phyloP scores from a whole-genome alignment of 2,329 filamentous ascomycete genomes.

The Microdochium nivale region DNA sequence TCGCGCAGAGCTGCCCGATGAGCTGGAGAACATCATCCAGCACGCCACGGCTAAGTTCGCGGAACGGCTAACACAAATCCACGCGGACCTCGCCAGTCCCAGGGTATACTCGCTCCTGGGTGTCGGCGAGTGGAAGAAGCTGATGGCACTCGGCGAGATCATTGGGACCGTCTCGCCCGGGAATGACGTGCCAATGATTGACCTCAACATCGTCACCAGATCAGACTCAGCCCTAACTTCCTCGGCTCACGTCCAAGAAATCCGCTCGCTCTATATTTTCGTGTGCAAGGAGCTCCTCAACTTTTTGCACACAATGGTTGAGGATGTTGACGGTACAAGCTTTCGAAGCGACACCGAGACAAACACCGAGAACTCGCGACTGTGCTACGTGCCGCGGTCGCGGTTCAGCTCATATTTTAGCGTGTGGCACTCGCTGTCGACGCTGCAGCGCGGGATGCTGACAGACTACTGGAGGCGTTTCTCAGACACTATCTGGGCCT shows the following conservation, averaged over 20 bases:
- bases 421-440: slow-evolving; percentile 4
- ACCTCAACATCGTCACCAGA: neutral
- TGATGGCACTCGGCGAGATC: slow-evolving; percentile 7
- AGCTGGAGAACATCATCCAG: slow-evolving; percentile 21
- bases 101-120: slow-evolving; percentile 4
- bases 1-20: slow-evolving; percentile 22
- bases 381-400: slow-evolving; percentile 8
- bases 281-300: neutral
- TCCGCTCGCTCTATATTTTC: neutral
- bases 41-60: slow-evolving; percentile 12
- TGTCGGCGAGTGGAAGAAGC: slow-evolving; percentile 24
- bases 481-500: neutral
- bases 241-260: neutral
- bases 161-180: slow-evolving; percentile 10
- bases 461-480: neutral
- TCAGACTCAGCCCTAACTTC: neutral
- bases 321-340: neutral
- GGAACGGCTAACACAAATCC: slow-evolving; percentile 10
- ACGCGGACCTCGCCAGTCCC: slow-evolving; percentile 7
- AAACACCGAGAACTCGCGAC: slow-evolving; percentile 8
- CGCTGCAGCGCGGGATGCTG: slow-evolving; percentile 22
- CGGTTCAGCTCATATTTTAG: neutral
- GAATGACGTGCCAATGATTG: neutral
- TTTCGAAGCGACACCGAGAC: neutral
- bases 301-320: slow-evolving; percentile 8